phyloP scores from a whole-genome alignment of 2,329 filamentous ascomycete species.

The Pseudopyrenochaeta lycopersici region DNA sequence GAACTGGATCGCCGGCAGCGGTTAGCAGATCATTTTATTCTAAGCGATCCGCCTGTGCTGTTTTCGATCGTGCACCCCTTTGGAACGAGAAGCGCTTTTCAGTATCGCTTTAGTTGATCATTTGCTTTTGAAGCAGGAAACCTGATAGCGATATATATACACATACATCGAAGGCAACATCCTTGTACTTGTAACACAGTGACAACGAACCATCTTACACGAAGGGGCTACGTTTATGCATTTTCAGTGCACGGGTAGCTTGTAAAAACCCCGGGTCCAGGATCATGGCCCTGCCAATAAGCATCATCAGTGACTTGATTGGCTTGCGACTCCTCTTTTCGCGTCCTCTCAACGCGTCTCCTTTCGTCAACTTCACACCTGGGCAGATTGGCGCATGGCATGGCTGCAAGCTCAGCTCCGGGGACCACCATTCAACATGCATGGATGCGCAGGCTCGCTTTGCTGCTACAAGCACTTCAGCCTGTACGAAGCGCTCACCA shows the following conservation, averaged over 20 bases:
- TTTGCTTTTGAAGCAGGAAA: not conserved
- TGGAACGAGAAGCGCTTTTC: constrained; percentile 3
- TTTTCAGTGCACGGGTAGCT: not conserved
- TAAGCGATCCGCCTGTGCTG: constrained; percentile 21
- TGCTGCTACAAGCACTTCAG: constrained; percentile 2
- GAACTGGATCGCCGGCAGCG: constrained; percentile 25
- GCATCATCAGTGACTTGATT: constrained; percentile 12
- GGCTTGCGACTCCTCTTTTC: constrained; percentile 10
- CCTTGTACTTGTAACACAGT: not conserved
- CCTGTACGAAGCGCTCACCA: constrained; percentile 6
- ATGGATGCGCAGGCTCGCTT: constrained; percentile 17
- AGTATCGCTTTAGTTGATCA: constrained; percentile 1
- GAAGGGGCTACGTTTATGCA: constrained; percentile 16
- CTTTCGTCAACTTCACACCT: constrained; percentile 25
- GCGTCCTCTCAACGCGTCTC: constrained; percentile 17
- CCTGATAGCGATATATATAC: not conserved
- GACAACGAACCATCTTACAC: not conserved
- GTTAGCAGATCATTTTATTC: constrained; percentile 24
- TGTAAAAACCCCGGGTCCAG: constrained; percentile 6
- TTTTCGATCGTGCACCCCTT: constrained; percentile 4
- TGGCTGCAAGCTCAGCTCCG: constrained; percentile 5
- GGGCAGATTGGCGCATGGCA: constrained; percentile 9
- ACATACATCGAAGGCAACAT: not conserved
- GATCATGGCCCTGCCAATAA: constrained; percentile 19
- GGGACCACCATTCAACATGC: constrained; percentile 12